Percentiles rank a stretch among this genome's conserved stretches.
These are phyloP conservation scores for Boletus insuetus DNA, from an alignment of 768 basidiomycete genomes.

Conservation along the genomic window DNA sequence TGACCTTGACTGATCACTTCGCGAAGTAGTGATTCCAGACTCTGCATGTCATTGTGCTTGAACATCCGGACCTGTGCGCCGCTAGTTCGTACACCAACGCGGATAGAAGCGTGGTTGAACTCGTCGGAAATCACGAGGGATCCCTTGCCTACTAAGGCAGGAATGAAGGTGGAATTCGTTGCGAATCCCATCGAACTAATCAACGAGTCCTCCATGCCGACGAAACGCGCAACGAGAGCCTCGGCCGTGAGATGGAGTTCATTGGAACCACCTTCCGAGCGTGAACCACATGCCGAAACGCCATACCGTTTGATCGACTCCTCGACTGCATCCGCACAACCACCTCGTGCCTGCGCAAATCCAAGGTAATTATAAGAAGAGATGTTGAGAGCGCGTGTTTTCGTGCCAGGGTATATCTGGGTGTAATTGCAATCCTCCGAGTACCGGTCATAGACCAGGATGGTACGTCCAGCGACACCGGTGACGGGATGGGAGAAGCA, in stretches of 20 bases:
- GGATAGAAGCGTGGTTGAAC: slow-evolving; percentile 92
- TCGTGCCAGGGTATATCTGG: slow-evolving; percentile 71
- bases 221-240: slow-evolving; percentile 83
- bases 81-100: slow-evolving; percentile 85
- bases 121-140: slow-evolving; percentile 97
- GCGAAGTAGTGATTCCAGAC: slow-evolving; percentile 73
- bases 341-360: slow-evolving; percentile 90
- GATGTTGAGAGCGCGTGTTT: slow-evolving; percentile 90
- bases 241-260: slow-evolving; percentile 83
- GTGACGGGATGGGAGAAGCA: slow-evolving; percentile 93
- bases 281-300: slow-evolving; percentile 68
- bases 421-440: slow-evolving; percentile 80
- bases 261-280: slow-evolving; percentile 81
- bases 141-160: slow-evolving; percentile 86
- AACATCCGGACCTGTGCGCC: slow-evolving; percentile 90
- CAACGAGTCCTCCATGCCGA: slow-evolving; percentile 87
- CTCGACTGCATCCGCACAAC: slow-evolving; percentile 93
- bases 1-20: slow-evolving; percentile 97
- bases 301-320: slow-evolving; percentile 81
- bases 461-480: slow-evolving; percentile 93
- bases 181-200: slow-evolving; percentile 97
- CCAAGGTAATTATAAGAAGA: slow-evolving; percentile 99
- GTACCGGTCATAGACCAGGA: slow-evolving; percentile 78
- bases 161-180: slow-evolving; percentile 91
- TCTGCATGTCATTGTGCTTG: slow-evolving; percentile 95